Evolutionary conservation across 257 asterid species (phyloP).

Genomic region (Eustoma russellianum): DNA sequence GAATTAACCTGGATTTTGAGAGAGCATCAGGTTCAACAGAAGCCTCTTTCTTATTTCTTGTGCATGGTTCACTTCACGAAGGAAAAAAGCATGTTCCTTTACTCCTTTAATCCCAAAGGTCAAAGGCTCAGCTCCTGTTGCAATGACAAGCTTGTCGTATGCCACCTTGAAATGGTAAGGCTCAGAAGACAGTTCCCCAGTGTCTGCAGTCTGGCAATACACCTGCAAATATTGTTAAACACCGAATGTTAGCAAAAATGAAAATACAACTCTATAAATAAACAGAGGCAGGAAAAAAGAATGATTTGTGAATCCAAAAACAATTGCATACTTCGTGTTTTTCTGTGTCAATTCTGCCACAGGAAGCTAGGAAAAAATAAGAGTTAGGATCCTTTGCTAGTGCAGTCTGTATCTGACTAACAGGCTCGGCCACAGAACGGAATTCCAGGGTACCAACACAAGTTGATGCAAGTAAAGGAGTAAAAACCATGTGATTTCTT

Average conservation of each 20-base stretch:
- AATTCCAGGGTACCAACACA: slow-evolving; percentile 94
- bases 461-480: slow-evolving; percentile 93
- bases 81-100: slow-evolving; percentile 66
- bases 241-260: background rate
- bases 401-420: slow-evolving; percentile 77
- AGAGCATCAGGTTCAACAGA: slow-evolving; percentile 82
- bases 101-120: slow-evolving; percentile 93
- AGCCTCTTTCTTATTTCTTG: slow-evolving; percentile 89
- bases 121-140: slow-evolving; percentile 81
- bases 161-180: slow-evolving; percentile 69
- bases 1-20: slow-evolving; percentile 73
- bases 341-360: slow-evolving; percentile 52
- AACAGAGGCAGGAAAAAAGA: background rate
- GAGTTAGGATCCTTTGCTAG: slow-evolving; percentile 87
- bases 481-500: slow-evolving; percentile 93
- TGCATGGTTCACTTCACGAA: slow-evolving; percentile 82
- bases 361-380: slow-evolving; percentile 67
- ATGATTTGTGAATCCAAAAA: background rate
- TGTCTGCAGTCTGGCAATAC: slow-evolving; percentile 50
- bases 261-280: background rate
- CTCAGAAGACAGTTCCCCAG: slow-evolving; percentile 25
- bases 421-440: slow-evolving; percentile 92
- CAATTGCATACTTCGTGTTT: slow-evolving; percentile 61
- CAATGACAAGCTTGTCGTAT: slow-evolving; percentile 87
- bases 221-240: slow-evolving; percentile 32